phyloP scores from a whole-genome alignment of 306 rosid species.

The Prunus mira region DNA sequence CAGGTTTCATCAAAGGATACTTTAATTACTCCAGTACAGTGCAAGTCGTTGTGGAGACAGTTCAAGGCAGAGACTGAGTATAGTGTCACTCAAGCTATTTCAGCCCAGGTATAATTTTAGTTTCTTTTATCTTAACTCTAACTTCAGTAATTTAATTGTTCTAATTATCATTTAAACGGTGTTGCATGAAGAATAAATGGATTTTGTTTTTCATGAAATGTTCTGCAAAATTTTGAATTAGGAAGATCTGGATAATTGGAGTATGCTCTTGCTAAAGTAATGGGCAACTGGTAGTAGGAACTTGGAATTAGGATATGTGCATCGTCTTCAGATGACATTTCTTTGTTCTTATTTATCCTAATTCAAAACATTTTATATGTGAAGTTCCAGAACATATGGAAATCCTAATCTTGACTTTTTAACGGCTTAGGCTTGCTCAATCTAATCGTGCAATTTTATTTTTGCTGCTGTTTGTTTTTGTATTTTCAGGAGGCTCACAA shows the following conservation, averaged over 20 bases:
- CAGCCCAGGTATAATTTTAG: slow-evolving; percentile 62
- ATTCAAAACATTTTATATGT: background rate
- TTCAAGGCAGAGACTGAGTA: slow-evolving; percentile 80
- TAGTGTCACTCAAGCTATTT: slow-evolving; percentile 73
- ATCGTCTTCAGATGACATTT: background rate
- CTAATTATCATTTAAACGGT: background rate
- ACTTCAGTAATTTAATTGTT: background rate
- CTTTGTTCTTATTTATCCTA: too few relatives aligned
- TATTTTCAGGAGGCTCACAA: slow-evolving; percentile 73
- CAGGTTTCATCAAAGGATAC: slow-evolving; percentile 64
- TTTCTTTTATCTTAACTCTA: background rate
- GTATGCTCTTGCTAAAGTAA: background rate
- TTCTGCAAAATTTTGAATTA: background rate
- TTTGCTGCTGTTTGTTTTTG: background rate
- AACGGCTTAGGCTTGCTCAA: background rate
- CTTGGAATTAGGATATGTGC: background rate
- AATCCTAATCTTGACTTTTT: background rate
- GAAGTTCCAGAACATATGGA: background rate
- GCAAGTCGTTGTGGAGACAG: slow-evolving; percentile 92
- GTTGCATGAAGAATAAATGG: background rate
- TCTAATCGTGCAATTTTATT: background rate
- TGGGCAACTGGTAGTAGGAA: background rate
- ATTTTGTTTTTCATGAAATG: background rate
- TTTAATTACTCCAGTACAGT: slow-evolving; percentile 73
- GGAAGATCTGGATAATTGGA: background rate